Evolutionary conservation across 305 asterid species (phyloP).

Genomic region (Ajuga reptans): DNA sequence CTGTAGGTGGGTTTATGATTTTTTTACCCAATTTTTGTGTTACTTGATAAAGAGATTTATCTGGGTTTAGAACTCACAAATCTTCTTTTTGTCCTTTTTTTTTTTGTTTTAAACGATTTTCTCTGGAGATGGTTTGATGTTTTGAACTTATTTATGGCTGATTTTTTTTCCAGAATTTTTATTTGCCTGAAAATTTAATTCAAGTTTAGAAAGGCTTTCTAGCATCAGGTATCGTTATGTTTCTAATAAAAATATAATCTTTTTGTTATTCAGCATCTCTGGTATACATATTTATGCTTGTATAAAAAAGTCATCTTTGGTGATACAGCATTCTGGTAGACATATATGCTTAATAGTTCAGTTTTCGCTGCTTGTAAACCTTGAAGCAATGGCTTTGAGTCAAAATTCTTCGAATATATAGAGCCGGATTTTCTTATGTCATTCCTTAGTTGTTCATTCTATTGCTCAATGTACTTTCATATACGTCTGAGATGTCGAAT

Average conservation of each 20-base stretch:
- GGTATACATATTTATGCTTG: neutral
- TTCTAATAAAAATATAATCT: neutral
- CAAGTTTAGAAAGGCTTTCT: neutral
- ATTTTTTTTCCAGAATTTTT: neutral
- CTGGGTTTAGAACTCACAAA: conserved; percentile 12
- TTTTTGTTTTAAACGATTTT: neutral
- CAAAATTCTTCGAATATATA: neutral
- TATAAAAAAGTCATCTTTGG: no score
- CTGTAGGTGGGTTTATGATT: conserved; percentile 22
- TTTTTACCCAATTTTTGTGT: neutral
- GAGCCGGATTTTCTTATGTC: neutral
- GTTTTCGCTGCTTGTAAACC: neutral
- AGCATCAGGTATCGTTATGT: neutral
- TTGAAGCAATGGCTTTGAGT: neutral
- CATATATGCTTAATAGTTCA: neutral
- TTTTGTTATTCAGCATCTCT: neutral
- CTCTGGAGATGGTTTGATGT: neutral
- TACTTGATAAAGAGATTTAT: neutral
- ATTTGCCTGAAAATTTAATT: neutral
- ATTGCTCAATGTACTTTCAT: neutral
- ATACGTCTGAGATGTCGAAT: neutral
- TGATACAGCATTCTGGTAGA: neutral
- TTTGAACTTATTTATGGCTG: conserved; percentile 16
- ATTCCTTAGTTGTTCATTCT: neutral
- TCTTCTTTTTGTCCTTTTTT: neutral